Conservation (phyloP, 2,329 filamentous ascomycete species). For the Nakataea oryzae region DNA sequence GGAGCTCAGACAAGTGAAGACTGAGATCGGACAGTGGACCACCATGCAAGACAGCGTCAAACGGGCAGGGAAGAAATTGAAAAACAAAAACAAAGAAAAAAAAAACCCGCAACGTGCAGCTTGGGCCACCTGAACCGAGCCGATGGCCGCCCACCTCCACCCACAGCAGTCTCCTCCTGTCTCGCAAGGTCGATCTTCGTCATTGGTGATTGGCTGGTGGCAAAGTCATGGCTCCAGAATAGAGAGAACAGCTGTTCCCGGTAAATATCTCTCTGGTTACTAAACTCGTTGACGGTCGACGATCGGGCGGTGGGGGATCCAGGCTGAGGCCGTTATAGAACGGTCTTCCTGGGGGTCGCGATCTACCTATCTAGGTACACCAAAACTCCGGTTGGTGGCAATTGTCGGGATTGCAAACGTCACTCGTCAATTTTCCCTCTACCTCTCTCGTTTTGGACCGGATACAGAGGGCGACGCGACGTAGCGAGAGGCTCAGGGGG, state of each 20-base stretch:
- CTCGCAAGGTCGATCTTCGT: background rate
- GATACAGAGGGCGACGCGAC: background rate
- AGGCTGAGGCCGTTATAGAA: background rate
- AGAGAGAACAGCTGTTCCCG: background rate
- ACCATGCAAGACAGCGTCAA: background rate
- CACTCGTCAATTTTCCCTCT: background rate
- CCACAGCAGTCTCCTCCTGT: background rate
- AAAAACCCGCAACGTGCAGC: background rate
- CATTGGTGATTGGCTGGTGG: too few species aligned
- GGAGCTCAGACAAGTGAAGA: background rate
- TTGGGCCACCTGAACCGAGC: background rate
- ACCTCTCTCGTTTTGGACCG: background rate
- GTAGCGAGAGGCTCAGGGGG: too few species aligned
- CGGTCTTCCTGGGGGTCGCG: too few species aligned
- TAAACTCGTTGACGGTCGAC: background rate
- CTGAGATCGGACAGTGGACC: background rate
- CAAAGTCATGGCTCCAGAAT: background rate
- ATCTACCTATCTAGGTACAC: too few species aligned
- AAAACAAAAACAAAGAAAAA: background rate
- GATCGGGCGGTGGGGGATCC: background rate
- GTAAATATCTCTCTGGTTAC: background rate
- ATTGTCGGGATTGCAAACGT: background rate
- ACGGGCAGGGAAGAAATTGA: background rate
- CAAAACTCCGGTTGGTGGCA: background rate
- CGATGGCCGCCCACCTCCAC: too few species aligned